phyloP scores from a whole-genome alignment of 768 basidiomycete genomes.

The Boletus reticuloceps region DNA sequence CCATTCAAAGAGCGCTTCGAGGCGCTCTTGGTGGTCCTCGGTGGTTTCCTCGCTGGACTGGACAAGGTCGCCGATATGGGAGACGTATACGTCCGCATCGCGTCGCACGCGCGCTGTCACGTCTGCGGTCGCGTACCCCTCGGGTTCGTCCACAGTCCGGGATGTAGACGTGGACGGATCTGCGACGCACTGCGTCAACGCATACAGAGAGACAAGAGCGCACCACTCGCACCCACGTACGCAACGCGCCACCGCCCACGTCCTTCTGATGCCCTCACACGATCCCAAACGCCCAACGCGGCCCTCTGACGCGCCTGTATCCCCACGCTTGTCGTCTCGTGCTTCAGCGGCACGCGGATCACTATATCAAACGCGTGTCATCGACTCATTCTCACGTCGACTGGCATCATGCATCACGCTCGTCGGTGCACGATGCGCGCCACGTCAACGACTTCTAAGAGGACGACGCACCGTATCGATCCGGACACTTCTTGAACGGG shows the following conservation, averaged over 20 bases:
- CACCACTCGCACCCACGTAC: constrained; percentile 25
- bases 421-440: no score
- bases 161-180: neutral
- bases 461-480: constrained; percentile 45
- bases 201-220: neutral
- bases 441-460: no score
- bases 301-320: constrained; percentile 38
- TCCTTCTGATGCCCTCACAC: constrained; percentile 33
- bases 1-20: constrained; percentile 64
- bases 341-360: constrained; percentile 45
- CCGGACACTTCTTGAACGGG: constrained; percentile 49
- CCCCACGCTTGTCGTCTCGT: constrained; percentile 35
- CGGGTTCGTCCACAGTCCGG: neutral
- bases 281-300: constrained; percentile 52
- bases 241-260: constrained; percentile 45
- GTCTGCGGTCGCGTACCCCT: neutral
- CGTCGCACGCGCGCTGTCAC: constrained; percentile 24
- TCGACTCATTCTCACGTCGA: no score
- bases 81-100: constrained; percentile 40
- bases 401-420: no score
- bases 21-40: constrained; percentile 51
- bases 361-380: constrained; percentile 32
- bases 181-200: neutral
- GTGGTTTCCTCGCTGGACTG: constrained; percentile 29
- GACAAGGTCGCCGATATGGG: constrained; percentile 32